Conservation (phyloP, 805 yeast genomes). For the Ascoidea asiatica region DNA sequence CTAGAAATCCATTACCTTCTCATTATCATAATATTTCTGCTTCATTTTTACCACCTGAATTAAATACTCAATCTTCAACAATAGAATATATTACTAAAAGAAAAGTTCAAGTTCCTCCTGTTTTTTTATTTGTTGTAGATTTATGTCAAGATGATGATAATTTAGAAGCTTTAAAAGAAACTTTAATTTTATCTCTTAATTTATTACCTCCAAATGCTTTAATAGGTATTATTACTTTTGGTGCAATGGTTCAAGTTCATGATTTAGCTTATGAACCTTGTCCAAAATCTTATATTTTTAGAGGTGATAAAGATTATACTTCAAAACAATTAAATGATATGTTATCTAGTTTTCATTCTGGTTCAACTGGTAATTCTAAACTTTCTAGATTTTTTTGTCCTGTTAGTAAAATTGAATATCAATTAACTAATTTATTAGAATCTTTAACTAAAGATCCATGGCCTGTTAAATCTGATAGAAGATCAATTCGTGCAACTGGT, state of each 20-base stretch:
- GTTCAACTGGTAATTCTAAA: conserved; percentile 20
- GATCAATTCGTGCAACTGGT: conserved; percentile 89
- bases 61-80: conserved; percentile 54
- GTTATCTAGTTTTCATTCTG: conserved; percentile 42
- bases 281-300: conserved; percentile 67
- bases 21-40: conserved; percentile 68
- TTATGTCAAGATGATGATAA: conserved; percentile 84
- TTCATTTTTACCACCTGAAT: conserved; percentile 72
- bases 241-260: conserved; percentile 84
- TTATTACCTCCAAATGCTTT: conserved; percentile 80
- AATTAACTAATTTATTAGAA: conserved; percentile 67
- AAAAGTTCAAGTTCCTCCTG: conserved; percentile 75
- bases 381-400: conserved; percentile 60
- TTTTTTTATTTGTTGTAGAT: conserved; percentile 77
- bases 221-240: conserved; percentile 78
- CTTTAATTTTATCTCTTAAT: conserved; percentile 54
- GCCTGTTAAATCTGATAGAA: conserved; percentile 72
- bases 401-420: conserved; percentile 68
- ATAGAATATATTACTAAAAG: conserved; percentile 76
- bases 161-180: conserved; percentile 69
- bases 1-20: conserved; percentile 69
- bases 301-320: conserved; percentile 78
- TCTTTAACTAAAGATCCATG: conserved; percentile 72
- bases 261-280: conserved; percentile 61
- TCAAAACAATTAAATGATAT: conserved; percentile 42